These are phyloP conservation scores for Zalaria obscura DNA, from an alignment of 2,329 filamentous ascomycete species.

Conservation along the genomic window DNA sequence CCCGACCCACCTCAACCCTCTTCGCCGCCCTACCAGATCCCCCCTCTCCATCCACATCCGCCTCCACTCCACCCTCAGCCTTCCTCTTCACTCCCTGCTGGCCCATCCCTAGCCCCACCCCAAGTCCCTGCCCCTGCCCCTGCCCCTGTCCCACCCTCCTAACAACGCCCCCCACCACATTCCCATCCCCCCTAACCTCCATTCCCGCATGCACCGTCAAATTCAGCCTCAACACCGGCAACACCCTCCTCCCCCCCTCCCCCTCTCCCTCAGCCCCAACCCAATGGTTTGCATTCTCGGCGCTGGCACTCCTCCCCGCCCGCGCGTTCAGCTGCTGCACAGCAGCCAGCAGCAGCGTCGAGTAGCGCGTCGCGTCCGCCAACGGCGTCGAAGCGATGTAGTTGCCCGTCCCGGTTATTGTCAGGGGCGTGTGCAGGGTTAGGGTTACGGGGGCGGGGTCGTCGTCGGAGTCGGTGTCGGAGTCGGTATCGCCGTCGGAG, in stretches of 20 bases:
- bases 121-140: background rate
- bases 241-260: conserved; percentile 11
- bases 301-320: conserved; percentile 14
- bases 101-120: too few relatives aligned
- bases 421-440: conserved; percentile 34
- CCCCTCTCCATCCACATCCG: too few relatives aligned
- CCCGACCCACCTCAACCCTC: too few relatives aligned
- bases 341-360: conserved; percentile 30
- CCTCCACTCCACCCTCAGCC: background rate
- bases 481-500: conserved; percentile 6
- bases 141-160: background rate
- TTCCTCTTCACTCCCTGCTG: conserved; percentile 11
- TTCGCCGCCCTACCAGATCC: too few relatives aligned
- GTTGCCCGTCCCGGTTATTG: conserved; percentile 35
- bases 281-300: conserved; percentile 32
- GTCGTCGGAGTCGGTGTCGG: conserved; percentile 5
- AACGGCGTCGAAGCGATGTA: conserved; percentile 26
- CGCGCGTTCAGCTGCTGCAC: conserved; percentile 26
- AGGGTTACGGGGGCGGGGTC: conserved; percentile 28
- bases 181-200: conserved; percentile 15
- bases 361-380: conserved; percentile 28
- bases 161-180: conserved; percentile 15
- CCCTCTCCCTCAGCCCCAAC: conserved; percentile 27
- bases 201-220: conserved; percentile 24
- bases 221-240: conserved; percentile 31